Conservation (phyloP, 1,284 basidiomycete species). For the Violaceomyces palustris region DNA sequence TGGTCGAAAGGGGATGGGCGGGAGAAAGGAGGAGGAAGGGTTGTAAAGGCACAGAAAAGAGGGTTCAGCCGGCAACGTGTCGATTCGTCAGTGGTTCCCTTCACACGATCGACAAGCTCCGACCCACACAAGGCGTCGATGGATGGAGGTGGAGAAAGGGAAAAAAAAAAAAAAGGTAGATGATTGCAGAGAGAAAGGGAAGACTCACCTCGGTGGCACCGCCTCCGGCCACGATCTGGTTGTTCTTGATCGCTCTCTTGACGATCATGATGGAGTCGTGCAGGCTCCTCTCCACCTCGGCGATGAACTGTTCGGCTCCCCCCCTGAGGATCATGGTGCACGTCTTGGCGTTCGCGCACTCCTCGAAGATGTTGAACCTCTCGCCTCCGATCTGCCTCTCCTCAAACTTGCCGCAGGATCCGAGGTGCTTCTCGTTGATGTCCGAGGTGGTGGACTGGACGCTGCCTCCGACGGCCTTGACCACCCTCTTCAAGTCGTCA, state of each 20-base stretch:
- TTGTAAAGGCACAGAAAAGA: neutral
- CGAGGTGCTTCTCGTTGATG: conserved; percentile 82
- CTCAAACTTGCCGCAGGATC: conserved; percentile 84
- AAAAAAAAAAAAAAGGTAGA: neutral
- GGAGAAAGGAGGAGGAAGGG: neutral
- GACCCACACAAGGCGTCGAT: no score
- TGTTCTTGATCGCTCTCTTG: conserved; percentile 91
- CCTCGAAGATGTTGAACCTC: conserved; percentile 92
- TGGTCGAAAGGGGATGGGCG: conserved; percentile 39
- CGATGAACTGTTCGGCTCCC: conserved; percentile 97
- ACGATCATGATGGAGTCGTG: conserved; percentile 99
- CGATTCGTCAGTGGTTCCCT: no score
- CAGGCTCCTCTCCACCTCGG: conserved; percentile 92
- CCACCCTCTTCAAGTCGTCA: conserved; percentile 86
- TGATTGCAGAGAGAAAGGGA: neutral
- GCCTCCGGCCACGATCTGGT: conserved; percentile 92
- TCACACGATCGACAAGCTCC: no score
- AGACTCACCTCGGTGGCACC: conserved; percentile 85
- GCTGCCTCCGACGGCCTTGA: conserved; percentile 90
- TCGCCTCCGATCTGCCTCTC: conserved; percentile 96
- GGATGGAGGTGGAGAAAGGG: neutral
- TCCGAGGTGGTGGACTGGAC: conserved; percentile 94
- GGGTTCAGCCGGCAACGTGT: no score
- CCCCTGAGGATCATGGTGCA: conserved; percentile 94
- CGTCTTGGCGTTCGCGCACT: conserved; percentile 91